phyloP scores from a whole-genome alignment of 2,329 filamentous ascomycete species.

The Pyricularia sp. region DNA sequence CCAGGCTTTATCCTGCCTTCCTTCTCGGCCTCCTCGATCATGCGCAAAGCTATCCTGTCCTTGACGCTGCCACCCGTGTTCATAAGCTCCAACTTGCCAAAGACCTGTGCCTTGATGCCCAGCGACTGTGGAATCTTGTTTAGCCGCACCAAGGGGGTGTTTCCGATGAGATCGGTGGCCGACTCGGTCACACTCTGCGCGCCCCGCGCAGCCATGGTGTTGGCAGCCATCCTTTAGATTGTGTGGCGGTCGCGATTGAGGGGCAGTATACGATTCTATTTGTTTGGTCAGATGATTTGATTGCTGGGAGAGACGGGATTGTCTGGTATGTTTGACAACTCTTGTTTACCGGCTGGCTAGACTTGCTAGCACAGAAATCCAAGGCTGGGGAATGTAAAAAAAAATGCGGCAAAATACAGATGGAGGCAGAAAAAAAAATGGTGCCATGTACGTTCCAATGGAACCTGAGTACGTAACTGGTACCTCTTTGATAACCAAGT shows the following conservation, averaged over 20 bases:
- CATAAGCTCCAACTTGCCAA: slow-evolving; percentile 87
- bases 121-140: slow-evolving; percentile 89
- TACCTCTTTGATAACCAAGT: background rate
- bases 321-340: background rate
- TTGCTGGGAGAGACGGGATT: background rate
- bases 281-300: background rate
- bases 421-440: background rate
- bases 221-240: background rate
- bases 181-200: slow-evolving; percentile 32
- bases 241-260: background rate
- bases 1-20: slow-evolving; percentile 91
- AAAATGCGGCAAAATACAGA: background rate
- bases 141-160: slow-evolving; percentile 88
- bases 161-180: slow-evolving; percentile 83
- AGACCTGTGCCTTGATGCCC: slow-evolving; percentile 81
- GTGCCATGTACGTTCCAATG: background rate
- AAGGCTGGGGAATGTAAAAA: too few relatives aligned
- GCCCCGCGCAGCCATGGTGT: background rate
- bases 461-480: too few relatives aligned
- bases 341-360: background rate
- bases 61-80: slow-evolving; percentile 92
- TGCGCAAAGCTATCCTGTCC: slow-evolving; percentile 89
- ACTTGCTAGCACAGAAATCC: background rate
- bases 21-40: slow-evolving; percentile 93
- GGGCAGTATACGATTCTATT: background rate